These are phyloP conservation scores for Debaryomyces prosopidis DNA, from an alignment of 805 yeast species.

Conservation along the genomic window DNA sequence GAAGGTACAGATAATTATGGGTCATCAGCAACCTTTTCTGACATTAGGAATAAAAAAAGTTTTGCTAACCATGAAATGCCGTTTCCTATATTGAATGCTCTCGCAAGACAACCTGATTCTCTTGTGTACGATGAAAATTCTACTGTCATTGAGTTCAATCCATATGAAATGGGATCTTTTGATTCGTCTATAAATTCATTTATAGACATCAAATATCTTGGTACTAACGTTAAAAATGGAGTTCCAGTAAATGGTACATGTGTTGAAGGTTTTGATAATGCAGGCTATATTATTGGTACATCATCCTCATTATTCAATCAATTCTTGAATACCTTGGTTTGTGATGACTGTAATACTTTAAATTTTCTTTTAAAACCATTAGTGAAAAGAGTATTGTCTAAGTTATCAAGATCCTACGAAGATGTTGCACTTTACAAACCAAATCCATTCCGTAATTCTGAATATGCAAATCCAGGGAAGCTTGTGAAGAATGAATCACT, in stretches of 20 bases:
- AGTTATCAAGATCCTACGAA: conserved; percentile 21
- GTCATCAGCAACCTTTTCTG: conserved; percentile 32
- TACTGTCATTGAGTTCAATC: conserved; percentile 41
- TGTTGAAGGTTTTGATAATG: conserved; percentile 38
- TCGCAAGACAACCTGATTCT: conserved; percentile 37
- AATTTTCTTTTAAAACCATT: conserved; percentile 25
- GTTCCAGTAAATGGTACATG: conserved; percentile 25
- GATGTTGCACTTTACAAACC: conserved; percentile 39
- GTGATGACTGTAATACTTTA: conserved; percentile 30
- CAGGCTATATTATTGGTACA: conserved; percentile 40
- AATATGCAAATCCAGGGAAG: conserved; percentile 27
- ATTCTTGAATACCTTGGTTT: conserved; percentile 33
- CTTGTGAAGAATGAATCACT: conserved; percentile 30
- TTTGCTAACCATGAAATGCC: conserved; percentile 42
- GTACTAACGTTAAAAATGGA: conserved; percentile 35
- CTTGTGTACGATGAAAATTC: conserved; percentile 32
- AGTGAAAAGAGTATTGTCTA: conserved; percentile 22
- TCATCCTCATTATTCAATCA: conserved; percentile 41
- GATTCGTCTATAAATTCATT: conserved; percentile 40
- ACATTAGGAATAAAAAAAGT: conserved; percentile 23
- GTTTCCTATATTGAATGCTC: conserved; percentile 37
- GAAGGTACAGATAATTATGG: conserved; percentile 22
- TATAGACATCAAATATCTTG: conserved; percentile 37
- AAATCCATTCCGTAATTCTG: conserved; percentile 35
- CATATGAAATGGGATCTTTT: conserved; percentile 44